Conservation (phyloP, 345 rosid species). For the Orychophragmus violaceus region DNA sequence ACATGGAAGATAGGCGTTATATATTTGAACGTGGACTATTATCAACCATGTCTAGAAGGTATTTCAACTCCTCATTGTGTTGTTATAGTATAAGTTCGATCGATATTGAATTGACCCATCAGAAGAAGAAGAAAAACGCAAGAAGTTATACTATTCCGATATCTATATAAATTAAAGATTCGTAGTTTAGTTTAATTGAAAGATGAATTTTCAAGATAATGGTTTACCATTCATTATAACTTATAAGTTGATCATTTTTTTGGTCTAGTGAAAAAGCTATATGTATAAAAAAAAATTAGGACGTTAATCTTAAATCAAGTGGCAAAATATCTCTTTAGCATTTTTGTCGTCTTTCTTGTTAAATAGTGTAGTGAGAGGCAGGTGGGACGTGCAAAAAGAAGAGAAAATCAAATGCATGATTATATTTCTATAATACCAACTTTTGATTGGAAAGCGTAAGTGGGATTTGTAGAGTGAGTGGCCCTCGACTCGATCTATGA, state of each 20-base stretch:
- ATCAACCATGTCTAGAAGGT: conserved; percentile 16
- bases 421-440: background rate
- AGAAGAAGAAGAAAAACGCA: background rate
- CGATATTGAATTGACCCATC: background rate
- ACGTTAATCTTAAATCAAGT: background rate
- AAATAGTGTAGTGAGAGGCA: background rate
- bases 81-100: conserved; percentile 1
- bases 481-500: background rate
- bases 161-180: no score
- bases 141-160: background rate
- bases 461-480: background rate
- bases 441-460: background rate
- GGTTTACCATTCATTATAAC: no score
- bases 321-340: background rate
- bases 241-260: no score
- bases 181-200: no score
- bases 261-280: no score
- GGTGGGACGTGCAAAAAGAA: background rate
- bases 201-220: no score
- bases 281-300: no score
- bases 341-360: background rate
- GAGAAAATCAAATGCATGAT: background rate
- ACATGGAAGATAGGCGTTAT: conserved; percentile 7
- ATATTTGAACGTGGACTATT: conserved; percentile 23
- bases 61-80: conserved; percentile 8